A percentile compares a stretch with the other conserved stretches of the same genome.
These are phyloP conservation scores for Albophoma yamanashiensis DNA, from an alignment of 2,329 filamentous ascomycete species.

Conservation along the genomic window DNA sequence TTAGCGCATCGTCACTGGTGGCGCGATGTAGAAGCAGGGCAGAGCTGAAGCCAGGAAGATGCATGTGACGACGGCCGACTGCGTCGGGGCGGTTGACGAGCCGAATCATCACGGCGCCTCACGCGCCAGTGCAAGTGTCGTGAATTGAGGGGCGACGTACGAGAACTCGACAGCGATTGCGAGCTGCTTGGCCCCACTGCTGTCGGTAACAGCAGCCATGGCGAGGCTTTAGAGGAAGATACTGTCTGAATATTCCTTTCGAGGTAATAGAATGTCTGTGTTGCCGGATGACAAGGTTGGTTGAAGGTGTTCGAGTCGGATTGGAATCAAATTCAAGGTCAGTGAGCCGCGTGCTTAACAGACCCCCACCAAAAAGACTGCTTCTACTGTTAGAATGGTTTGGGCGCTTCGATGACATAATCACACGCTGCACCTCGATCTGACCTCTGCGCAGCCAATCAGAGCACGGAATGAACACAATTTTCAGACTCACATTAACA, in stretches of 20 bases:
- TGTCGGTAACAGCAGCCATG: slow-evolving; percentile 5
- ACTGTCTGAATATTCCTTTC: background rate
- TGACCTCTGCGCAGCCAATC: slow-evolving; percentile 21
- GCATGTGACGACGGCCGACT: background rate
- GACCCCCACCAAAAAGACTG: background rate
- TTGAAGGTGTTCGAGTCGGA: background rate
- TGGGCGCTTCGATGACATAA: background rate
- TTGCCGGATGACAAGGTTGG: background rate
- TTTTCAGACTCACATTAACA: slow-evolving; percentile 21
- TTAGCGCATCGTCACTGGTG: slow-evolving; percentile 2
- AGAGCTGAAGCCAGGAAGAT: background rate
- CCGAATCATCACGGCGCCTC: background rate
- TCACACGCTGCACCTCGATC: slow-evolving; percentile 8
- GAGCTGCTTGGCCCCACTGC: slow-evolving; percentile 23
- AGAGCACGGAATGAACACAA: slow-evolving; percentile 18
- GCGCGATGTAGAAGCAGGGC: background rate
- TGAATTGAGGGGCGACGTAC: slow-evolving; percentile 20
- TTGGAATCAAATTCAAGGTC: too few species aligned
- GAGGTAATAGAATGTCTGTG: background rate
- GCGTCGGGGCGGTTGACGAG: background rate
- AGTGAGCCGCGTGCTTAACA: background rate
- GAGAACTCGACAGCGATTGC: slow-evolving; percentile 63
- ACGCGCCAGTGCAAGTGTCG: background rate
- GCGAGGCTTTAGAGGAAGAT: background rate
- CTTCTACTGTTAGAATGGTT: background rate